Evolutionary conservation across 306 rosid genomes (phyloP), one percentile per base, ranked within the genome.

Genomic region (Albizia julibrissin): DNA sequence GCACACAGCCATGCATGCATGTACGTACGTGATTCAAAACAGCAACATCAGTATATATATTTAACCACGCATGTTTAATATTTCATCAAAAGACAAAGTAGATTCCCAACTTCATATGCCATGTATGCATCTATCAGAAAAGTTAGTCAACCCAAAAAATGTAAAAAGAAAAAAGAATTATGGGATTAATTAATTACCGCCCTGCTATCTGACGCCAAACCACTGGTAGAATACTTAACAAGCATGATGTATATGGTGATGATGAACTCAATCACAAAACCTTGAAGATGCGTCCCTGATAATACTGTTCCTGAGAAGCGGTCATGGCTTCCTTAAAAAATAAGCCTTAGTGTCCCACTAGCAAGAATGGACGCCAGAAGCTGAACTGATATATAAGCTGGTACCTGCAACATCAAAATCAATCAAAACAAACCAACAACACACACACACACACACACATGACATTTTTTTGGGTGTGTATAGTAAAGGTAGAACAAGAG

Each of bases 241-340:
- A 93, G 90, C 97, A 91, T 92, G 81, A 95, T 96, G 84, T 76
- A 84, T 82, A 93, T 92, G 0, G 99, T 95, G 90, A 90, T 89
- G 31, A 95, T 86, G 85, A 91, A 95, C 75, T 95, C 99, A 67
- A 92, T 3, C n/a, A 79, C 92, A 83, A 95, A 91, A 61, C 97
- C 80, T 61, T 95, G 99, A 19, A 88, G 0, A 14, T 85, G 2
- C 19, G 94, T 56, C 0, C 93, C 99, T 33, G 33, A 0, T 9
- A 97, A 92, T 5, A 62, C 12, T 26, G 96, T 92, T 85, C 99
- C 99, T 1, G 89, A 6, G 67, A 95, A 95, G 22, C 78, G 87
- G 68, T 77, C 61, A 43, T 89, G 81, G 0, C 3, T 21, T 4
- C 92, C 93, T 5, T n/a, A 82, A 22, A 93, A 95, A 8, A 92